Evolutionary conservation across 306 rosid species (phyloP).

Genomic region (Oxytropis ochrocephala): DNA sequence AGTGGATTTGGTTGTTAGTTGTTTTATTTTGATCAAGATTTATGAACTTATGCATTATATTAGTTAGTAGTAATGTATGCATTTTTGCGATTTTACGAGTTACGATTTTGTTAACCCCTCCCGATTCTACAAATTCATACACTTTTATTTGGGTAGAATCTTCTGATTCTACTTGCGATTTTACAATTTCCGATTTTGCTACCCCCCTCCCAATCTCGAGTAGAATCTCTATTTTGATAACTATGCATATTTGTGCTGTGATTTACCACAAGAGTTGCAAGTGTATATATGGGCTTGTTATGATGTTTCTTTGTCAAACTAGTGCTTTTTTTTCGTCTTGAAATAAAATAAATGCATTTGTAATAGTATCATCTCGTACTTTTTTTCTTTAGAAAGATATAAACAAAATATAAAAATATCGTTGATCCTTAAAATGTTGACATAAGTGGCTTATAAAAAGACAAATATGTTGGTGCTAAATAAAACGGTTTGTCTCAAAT

Average conservation of each 20-base stretch:
- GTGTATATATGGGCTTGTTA: conserved; percentile 6
- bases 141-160: too few relatives aligned
- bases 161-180: too few relatives aligned
- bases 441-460: neutral
- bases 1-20: too few relatives aligned
- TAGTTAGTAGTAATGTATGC: too few relatives aligned
- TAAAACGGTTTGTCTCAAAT: neutral
- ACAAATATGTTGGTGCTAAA: neutral
- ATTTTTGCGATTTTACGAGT: too few relatives aligned
- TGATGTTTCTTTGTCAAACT: conserved; percentile 2
- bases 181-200: too few relatives aligned
- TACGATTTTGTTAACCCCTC: too few relatives aligned
- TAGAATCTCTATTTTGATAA: too few relatives aligned
- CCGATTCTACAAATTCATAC: too few relatives aligned
- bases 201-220: too few relatives aligned
- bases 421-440: neutral
- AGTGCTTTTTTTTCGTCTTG: neutral
- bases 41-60: too few relatives aligned
- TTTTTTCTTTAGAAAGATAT: neutral
- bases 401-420: neutral
- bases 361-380: neutral
- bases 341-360: neutral
- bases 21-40: too few relatives aligned
- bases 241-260: neutral
- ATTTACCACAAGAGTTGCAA: conserved; percentile 13